Conservation (phyloP, 768 basidiomycete species). For the Galerina marginata region DNA sequence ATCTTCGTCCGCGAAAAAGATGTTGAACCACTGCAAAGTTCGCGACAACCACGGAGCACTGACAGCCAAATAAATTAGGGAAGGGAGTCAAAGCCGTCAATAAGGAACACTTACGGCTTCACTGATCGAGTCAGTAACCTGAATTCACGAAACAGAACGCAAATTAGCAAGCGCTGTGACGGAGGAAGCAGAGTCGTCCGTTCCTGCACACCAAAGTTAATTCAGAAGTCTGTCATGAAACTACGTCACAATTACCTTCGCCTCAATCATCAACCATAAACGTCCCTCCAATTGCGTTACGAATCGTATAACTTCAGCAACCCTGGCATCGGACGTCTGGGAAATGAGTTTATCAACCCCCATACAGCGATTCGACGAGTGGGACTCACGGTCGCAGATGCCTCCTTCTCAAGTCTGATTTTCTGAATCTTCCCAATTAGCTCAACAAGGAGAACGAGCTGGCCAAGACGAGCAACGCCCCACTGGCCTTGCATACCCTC, state of each 20-base stretch:
- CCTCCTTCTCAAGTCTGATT: slow-evolving; percentile 48
- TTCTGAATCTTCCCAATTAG: slow-evolving; percentile 57
- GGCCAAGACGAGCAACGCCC: slow-evolving; percentile 63
- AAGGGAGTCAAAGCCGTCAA: not conserved
- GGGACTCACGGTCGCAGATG: slow-evolving; percentile 35
- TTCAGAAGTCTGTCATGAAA: not conserved
- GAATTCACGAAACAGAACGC: slow-evolving; percentile 66
- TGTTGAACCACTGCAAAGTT: slow-evolving; percentile 49
- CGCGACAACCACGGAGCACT: slow-evolving; percentile 55
- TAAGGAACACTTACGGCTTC: slow-evolving; percentile 55
- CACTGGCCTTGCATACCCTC: slow-evolving; percentile 33
- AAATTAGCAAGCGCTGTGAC: slow-evolving; percentile 64
- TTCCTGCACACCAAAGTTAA: slow-evolving; percentile 49
- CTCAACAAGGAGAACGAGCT: slow-evolving; percentile 65
- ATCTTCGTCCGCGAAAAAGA: slow-evolving; percentile 40
- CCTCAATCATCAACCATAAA: slow-evolving; percentile 59
- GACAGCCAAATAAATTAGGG: not conserved
- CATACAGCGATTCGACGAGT: not conserved
- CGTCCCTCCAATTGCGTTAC: slow-evolving; percentile 60
- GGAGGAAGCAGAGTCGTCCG: slow-evolving; percentile 51
- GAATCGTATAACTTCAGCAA: slow-evolving; percentile 48
- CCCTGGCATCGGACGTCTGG: slow-evolving; percentile 35
- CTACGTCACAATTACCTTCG: slow-evolving; percentile 46
- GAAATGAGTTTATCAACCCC: not conserved
- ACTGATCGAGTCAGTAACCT: slow-evolving; percentile 66